phyloP scores from a whole-genome alignment of 169 alveolate species.

The Plasmodium sp. region DNA sequence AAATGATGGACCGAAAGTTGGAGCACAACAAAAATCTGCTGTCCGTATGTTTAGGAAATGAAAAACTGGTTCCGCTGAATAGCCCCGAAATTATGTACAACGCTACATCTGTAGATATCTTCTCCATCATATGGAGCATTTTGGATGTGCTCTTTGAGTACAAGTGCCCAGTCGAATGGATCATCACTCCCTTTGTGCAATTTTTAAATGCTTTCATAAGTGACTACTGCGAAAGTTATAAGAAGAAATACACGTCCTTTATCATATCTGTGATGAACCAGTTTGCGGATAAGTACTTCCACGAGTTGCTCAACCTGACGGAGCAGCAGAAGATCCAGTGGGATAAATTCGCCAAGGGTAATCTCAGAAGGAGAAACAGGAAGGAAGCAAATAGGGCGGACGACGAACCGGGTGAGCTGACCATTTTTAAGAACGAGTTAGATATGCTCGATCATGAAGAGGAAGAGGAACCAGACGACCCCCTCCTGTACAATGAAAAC shows the following conservation, averaged over 20 bases:
- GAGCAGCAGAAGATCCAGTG: constrained; percentile 71
- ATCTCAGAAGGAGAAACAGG: constrained; percentile 15
- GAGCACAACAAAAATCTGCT: constrained; percentile 27
- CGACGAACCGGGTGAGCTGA: not conserved
- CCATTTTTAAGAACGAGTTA: constrained; percentile 32
- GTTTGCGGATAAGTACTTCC: constrained; percentile 62
- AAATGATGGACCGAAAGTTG: constrained; percentile 65
- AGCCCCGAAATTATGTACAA: constrained; percentile 51
- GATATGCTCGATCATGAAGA: not conserved
- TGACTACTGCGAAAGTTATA: constrained; percentile 67
- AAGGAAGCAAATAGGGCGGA: not conserved
- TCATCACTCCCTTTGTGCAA: constrained; percentile 52
- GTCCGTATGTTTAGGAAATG: constrained; percentile 41
- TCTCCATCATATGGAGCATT: constrained; percentile 50
- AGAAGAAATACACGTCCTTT: constrained; percentile 42
- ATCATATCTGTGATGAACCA: constrained; percentile 60
- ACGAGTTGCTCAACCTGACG: constrained; percentile 24
- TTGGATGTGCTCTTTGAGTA: constrained; percentile 57
- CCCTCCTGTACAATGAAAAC: not conserved
- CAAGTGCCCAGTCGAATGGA: constrained; percentile 73
- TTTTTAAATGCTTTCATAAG: constrained; percentile 44
- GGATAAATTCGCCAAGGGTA: constrained; percentile 30
- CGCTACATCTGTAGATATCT: constrained; percentile 60
- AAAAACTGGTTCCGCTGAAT: constrained; percentile 45
- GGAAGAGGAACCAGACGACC: not conserved